A percentile compares a stretch with the other conserved stretches of the same genome.
Conservation (phyloP, 2,329 filamentous ascomycete species). For the Trichoderma sp. region DNA sequence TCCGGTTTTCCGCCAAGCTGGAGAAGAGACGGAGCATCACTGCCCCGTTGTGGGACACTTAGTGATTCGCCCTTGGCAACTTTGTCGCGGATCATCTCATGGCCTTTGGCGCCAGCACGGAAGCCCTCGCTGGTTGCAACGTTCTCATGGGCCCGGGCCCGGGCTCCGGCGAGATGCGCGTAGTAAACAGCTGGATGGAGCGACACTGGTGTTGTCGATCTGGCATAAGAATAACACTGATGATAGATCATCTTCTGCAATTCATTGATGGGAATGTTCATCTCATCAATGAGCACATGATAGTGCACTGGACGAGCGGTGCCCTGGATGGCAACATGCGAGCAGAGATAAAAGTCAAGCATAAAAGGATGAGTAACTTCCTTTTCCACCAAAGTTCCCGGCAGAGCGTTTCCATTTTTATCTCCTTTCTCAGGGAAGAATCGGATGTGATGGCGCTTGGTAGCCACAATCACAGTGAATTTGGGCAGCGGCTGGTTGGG, state of each 20-base stretch:
- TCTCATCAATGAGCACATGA: slow-evolving; percentile 83
- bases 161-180: slow-evolving; percentile 82
- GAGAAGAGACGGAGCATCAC: slow-evolving; percentile 36
- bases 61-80: slow-evolving; percentile 42
- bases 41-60: slow-evolving; percentile 25
- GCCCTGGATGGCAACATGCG: slow-evolving; percentile 79
- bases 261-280: slow-evolving; percentile 63
- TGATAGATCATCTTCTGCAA: slow-evolving; percentile 91
- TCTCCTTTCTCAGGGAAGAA: slow-evolving; percentile 80
- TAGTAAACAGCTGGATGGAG: slow-evolving; percentile 92
- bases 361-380: slow-evolving; percentile 91
- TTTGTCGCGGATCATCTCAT: slow-evolving; percentile 41
- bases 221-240: slow-evolving; percentile 89
- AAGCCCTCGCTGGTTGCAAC: slow-evolving; percentile 47
- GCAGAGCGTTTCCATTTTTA: slow-evolving; percentile 76
- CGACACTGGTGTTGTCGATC: slow-evolving; percentile 91
- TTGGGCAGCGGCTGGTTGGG: slow-evolving; percentile 52
- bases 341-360: slow-evolving; percentile 77
- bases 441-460: slow-evolving; percentile 91
- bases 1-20: slow-evolving; percentile 33
- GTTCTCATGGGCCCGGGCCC: slow-evolving; percentile 74
- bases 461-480: slow-evolving; percentile 84
- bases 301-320: slow-evolving; percentile 93
- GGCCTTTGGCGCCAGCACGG: slow-evolving; percentile 46
- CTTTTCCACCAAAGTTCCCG: slow-evolving; percentile 82